phyloP scores from a whole-genome alignment of 2,329 filamentous ascomycete genomes.

The Aspergillus sp. region DNA sequence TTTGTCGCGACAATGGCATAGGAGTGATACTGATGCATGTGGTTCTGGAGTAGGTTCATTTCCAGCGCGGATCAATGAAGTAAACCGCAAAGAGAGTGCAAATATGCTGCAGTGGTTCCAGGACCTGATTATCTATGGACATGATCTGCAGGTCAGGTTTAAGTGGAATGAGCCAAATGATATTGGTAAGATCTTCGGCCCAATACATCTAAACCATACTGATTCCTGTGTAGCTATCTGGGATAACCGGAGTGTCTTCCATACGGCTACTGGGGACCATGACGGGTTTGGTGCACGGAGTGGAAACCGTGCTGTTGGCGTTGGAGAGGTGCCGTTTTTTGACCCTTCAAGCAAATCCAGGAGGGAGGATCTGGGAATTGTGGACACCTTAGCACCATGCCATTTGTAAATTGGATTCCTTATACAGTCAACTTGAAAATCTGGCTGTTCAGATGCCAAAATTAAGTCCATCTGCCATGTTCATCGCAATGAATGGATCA shows the following conservation, averaged over 20 bases:
- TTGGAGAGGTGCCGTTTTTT: conserved; percentile 71
- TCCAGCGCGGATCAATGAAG: conserved; percentile 44
- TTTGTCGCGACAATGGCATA: too few relatives aligned
- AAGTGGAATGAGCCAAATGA: conserved; percentile 52
- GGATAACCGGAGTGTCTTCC: conserved; percentile 19
- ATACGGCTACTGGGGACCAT: conserved; percentile 45
- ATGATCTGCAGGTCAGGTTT: conserved; percentile 53
- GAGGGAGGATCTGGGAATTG: conserved; percentile 20
- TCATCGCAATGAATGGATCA: too few relatives aligned
- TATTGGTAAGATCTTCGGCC: conserved; percentile 30
- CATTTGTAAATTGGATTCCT: conserved; percentile 11
- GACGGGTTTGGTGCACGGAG: conserved; percentile 60
- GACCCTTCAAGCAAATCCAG: conserved; percentile 14
- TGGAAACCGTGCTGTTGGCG: conserved; percentile 94
- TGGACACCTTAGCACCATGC: conserved; percentile 16
- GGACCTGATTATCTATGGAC: conserved; percentile 46
- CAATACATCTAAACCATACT: neutral
- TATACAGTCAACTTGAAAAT: too few relatives aligned
- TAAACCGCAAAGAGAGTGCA: conserved; percentile 45
- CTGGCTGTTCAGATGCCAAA: too few relatives aligned
- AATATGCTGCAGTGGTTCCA: conserved; percentile 46
- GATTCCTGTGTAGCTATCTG: conserved; percentile 12
- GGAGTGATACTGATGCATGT: too few relatives aligned
- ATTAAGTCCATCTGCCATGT: too few relatives aligned
- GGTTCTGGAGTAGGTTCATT: conserved; percentile 32